Conservation (phyloP, 2,329 filamentous ascomycete species). For the Didymellaceae sp. region DNA sequence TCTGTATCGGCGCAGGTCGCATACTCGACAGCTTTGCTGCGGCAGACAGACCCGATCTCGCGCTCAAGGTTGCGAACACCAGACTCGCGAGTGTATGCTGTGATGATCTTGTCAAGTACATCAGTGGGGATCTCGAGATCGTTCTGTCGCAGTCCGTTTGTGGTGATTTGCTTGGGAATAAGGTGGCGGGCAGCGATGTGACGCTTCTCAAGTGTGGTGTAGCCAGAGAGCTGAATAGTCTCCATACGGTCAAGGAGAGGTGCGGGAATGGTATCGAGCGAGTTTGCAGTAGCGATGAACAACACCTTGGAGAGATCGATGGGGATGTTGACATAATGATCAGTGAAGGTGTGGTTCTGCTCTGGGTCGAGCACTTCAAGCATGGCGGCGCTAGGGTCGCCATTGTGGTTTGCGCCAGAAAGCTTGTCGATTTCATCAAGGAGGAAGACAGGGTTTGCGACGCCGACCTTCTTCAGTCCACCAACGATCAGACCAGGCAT, state of each 20-base stretch:
- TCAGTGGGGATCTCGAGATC: conserved; percentile 80
- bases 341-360: conserved; percentile 92
- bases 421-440: conserved; percentile 99
- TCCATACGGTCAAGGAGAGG: conserved; percentile 97
- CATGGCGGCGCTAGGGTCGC: conserved; percentile 96
- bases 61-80: conserved; percentile 96
- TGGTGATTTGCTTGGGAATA: conserved; percentile 93
- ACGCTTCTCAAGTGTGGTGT: conserved; percentile 95
- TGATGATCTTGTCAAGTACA: conserved; percentile 93
- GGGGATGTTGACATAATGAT: conserved; percentile 95
- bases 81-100: conserved; percentile 93
- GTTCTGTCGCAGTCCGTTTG: conserved; percentile 80
- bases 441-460: conserved; percentile 92
- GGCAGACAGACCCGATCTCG: conserved; percentile 92
- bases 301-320: conserved; percentile 95
- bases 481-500: conserved; percentile 97
- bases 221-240: conserved; percentile 89
- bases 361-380: conserved; percentile 96
- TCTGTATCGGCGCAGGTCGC: conserved; percentile 84
- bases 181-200: conserved; percentile 92
- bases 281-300: conserved; percentile 97
- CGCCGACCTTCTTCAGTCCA: conserved; percentile 92
- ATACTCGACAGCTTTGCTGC: conserved; percentile 84
- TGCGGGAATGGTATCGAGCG: conserved; percentile 90
- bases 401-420: conserved; percentile 87